Base-by-base conservation (phyloP, 495 filamentous ascomycete genomes). In the Hyaloscypha hepaticicola region DNA sequence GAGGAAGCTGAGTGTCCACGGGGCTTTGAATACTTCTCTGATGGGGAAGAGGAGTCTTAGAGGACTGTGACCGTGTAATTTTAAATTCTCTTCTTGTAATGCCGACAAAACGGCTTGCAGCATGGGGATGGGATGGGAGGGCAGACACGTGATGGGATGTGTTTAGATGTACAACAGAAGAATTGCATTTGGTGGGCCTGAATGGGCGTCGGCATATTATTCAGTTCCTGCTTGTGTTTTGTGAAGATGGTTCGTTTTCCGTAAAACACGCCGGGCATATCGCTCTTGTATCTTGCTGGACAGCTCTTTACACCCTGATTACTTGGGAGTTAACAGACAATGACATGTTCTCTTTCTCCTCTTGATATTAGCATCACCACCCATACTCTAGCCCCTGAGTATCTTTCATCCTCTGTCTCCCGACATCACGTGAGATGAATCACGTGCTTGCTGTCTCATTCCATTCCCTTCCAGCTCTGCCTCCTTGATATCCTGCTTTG, bases 11-110 rank as follows among this genome's bases (percentile, higher is more conserved):
- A 86, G 19, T 73, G 88, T 26, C 94, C 94, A 16, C 78, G 83
- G 21, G 90, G 93, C 31, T 98, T 98, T 75, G 87, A 93, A 21
- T 97, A 97, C 72, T 86, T 89, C 67, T 88, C 87, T 14, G 92
- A 96, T 55, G 83, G 82, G 5, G 88, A 89, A 63, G 86, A 84
- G 14, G 84, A 88, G 50, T 82, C 84, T 5, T 75, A 82, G 56
- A 55, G 34, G 60, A 49, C n/a, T n/a, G n/a, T n/a, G n/a, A n/a
- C n/a, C 21, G 22, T 68, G 69, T 71, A 71, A 66, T 68, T 52
- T 62, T 71, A 71, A 61, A 70, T 65, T 61, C 48, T 38, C 60
- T 64, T 64, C 64, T 29, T 65, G 68, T 63, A 26, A 29, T 22
- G 57, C 61, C 65, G 53, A 49, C n/a, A n/a, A 70, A 50, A 64